phyloP scores from a whole-genome alignment of 106 monocot species.

The Dendrobium catenatum region DNA sequence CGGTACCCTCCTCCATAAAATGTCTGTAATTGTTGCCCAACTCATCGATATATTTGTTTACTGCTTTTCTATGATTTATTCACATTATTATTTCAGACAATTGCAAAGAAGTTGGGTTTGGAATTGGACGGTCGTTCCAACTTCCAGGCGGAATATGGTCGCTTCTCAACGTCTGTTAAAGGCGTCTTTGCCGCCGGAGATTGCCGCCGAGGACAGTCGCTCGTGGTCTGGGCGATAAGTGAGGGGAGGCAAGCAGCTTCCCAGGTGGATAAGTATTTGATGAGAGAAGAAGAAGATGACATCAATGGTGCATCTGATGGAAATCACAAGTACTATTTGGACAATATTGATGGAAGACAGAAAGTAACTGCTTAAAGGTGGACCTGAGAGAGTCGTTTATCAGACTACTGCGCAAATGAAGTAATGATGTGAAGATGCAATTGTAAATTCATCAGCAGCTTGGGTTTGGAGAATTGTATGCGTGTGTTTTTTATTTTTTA shows the following conservation, averaged over 20 bases:
- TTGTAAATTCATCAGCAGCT: not conserved
- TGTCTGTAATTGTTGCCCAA: too few species aligned
- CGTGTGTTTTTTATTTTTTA: not conserved
- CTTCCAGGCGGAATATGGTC: conserved; percentile 84
- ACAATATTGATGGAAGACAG: conserved; percentile 23
- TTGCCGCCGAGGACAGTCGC: conserved; percentile 88
- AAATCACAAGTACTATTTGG: conserved; percentile 8
- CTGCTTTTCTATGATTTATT: too few species aligned
- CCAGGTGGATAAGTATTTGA: conserved; percentile 69
- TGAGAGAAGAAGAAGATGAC: conserved; percentile 25
- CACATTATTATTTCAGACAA: conserved; percentile 30
- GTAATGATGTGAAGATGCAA: not conserved
- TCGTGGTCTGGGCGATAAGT: conserved; percentile 93
- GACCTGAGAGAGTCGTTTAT: too few species aligned
- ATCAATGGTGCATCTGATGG: not conserved
- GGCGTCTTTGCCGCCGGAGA: conserved; percentile 95
- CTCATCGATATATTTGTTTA: too few species aligned
- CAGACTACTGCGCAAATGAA: too few species aligned
- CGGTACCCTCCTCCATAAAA: too few species aligned
- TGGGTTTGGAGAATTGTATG: not conserved
- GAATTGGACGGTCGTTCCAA: conserved; percentile 80
- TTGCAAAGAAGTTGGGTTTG: conserved; percentile 72
- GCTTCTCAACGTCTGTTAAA: conserved; percentile 75
- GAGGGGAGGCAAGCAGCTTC: conserved; percentile 91
- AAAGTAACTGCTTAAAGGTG: conserved; percentile 22